These are phyloP conservation scores for Thelephora ganbajun DNA, from an alignment of 768 basidiomycete genomes.

Conservation along the genomic window DNA sequence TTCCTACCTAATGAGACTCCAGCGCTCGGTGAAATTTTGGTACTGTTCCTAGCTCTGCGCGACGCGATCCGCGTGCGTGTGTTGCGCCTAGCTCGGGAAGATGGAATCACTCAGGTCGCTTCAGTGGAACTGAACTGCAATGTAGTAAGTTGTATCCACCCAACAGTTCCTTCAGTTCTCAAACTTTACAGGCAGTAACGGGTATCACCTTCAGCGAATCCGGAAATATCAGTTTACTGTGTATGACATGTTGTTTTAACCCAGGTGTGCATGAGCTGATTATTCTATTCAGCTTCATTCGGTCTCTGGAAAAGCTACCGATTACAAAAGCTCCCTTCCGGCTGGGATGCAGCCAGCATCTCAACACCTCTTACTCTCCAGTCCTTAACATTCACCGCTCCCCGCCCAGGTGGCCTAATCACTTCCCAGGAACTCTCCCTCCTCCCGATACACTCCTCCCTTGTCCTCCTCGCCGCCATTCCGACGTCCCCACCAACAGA, in stretches of 20 bases:
- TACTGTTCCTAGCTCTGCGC: too few relatives aligned
- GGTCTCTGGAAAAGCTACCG: slow-evolving; percentile 13
- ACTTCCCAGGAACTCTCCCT: slow-evolving; percentile 12
- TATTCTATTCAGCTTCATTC: slow-evolving; percentile 6
- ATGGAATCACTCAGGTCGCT: too few relatives aligned
- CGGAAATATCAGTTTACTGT: slow-evolving; percentile 17
- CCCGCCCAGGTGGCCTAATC: slow-evolving; percentile 2
- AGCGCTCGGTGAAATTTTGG: too few relatives aligned
- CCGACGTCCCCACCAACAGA: slow-evolving; percentile 9
- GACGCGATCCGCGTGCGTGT: too few relatives aligned
- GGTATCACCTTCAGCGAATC: slow-evolving; percentile 17
- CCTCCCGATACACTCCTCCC: slow-evolving; percentile 15
- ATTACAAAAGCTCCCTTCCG: slow-evolving; percentile 4
- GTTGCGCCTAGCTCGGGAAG: too few relatives aligned
- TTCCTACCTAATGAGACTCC: too few relatives aligned
- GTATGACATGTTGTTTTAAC: slow-evolving; percentile 10
- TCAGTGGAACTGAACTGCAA: too few relatives aligned
- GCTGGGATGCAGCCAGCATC: slow-evolving; percentile 4
- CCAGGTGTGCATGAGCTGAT: neutral
- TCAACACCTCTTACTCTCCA: slow-evolving; percentile 11
- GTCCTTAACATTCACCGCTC: slow-evolving; percentile 9
- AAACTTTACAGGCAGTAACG: slow-evolving; percentile 11
- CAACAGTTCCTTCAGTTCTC: too few relatives aligned
- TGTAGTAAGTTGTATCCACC: too few relatives aligned
- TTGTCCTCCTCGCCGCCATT: slow-evolving; percentile 16